Base-by-base conservation (phyloP, 2,329 filamentous ascomycete species). In the Aspergillus fructus region DNA sequence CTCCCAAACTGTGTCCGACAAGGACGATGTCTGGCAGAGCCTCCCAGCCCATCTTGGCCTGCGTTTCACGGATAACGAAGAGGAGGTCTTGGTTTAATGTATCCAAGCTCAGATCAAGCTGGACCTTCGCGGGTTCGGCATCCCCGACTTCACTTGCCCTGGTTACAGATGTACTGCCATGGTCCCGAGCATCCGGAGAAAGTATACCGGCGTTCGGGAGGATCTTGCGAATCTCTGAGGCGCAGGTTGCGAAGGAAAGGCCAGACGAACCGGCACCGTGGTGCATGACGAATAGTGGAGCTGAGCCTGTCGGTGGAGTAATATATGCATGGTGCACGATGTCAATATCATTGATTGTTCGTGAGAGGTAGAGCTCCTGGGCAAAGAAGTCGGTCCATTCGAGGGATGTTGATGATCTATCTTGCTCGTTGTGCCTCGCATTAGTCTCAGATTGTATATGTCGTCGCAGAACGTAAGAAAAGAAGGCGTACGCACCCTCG, bases 261-360 rank as follows among this genome's bases (percentile, higher is more conserved):
- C 90, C 96, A 0, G 93, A 96, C 4, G 93, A 96, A 15, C 94
- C 94, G 41, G 91, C 94, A 40, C 94, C 94, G 76, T 99, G 94
- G 71, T 99, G 94, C 76, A 90, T 91, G 59, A 97, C 89, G 74
- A 99, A 93, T 5, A 99, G 80, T 0, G 93, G 92, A 0, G 89
- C 90, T 60, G 83, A 83, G 39, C 83, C 86, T 2, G 72, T 69
- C 1, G 93, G 93, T 1, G 92, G 91, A 19, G 87, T 96, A 43
- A 97, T 81, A 73, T 97, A 97, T 56, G 85, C 90, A 78, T 99
- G 94, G 70, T 93, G 89, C 51, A 81, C 84, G 42, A 91, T 83
- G 21, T 77, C 72, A 39, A 74, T 60, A 39, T 69, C 64, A 34
- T 72, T 70, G 24, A 74, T 66, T 43, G 46, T 39, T 13, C 71